Base-by-base conservation (phyloP, 176 grass and related monocot species). In the Ensete ventricosum region DNA sequence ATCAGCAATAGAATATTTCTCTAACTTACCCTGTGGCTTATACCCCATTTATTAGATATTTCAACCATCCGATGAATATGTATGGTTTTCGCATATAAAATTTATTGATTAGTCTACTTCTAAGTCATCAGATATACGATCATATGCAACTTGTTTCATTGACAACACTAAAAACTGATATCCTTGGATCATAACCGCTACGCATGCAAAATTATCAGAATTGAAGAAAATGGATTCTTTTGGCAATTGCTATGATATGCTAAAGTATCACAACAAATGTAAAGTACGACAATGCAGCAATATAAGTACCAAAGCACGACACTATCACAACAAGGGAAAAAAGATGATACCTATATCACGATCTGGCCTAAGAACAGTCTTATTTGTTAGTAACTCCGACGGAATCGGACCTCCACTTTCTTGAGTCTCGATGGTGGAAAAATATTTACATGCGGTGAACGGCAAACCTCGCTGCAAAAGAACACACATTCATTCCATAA, bases 361-460 rank as follows among this genome's bases (percentile, higher is more conserved):
- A 9, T 77, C 75, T 26, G 75, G 75, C 10, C 20, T 65, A 29
- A 65, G 50, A 51, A 77, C 50, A 64, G 60, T 77, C 21, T 23
- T 63, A 8, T 9, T 53, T 66, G 9, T 76, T 52, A 77, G 26
- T 19, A 77, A 16, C 59, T 77, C 75, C 10, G 20, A 60, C 8
- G 75, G 75, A 64, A 77, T 77, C 11, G 19, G 22, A 52, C 34
- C 75, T 53, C 27, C 75, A 16, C 48, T 52, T 53, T 51, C 75
- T 17, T 64, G 43, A 27, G 58, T 17, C 43, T 77, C 75, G 14
- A 77, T n/a, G 1, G 75, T 53, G 48, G 55, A 77, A 53, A 52
- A 77, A 29, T 17, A 14, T 17, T 53, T 65, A 1, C 1, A 22
- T 16, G 5, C 5, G 50, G 11, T 34, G 14, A 77, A 77, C 53